Evolutionary conservation across 169 alveolate species (phyloP).

Genomic region (Plasmodium blacklocki): DNA sequence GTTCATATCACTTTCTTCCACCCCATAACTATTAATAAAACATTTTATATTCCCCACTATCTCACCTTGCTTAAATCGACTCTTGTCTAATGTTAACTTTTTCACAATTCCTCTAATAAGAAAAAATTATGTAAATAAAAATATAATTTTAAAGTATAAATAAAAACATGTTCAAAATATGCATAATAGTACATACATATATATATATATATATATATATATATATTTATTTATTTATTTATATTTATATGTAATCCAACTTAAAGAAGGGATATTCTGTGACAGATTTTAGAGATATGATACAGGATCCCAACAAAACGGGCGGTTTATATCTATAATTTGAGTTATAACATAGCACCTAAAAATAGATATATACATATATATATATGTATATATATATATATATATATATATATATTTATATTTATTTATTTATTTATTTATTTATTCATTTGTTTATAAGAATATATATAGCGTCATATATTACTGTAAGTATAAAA

Average conservation of each 20-base stretch:
- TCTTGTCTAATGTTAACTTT: slow-evolving; percentile 82
- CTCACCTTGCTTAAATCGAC: slow-evolving; percentile 84
- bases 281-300: slow-evolving; percentile 69
- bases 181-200: slow-evolving; percentile 3
- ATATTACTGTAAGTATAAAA: slow-evolving; percentile 80
- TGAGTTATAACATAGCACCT: slow-evolving; percentile 61
- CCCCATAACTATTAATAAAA: slow-evolving; percentile 80
- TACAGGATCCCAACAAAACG: slow-evolving; percentile 71
- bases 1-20: slow-evolving; percentile 74
- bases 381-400: slow-evolving; percentile 73
- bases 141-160: neutral
- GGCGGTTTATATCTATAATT: slow-evolving; percentile 73
- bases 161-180: slow-evolving; percentile 1
- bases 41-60: slow-evolving; percentile 86
- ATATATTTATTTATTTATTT: no score
- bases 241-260: slow-evolving; percentile 19
- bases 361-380: slow-evolving; percentile 4
- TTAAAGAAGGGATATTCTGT: slow-evolving; percentile 71
- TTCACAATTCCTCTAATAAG: slow-evolving; percentile 72
- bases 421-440: no score
- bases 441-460: no score
- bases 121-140: slow-evolving; percentile 1
- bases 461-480: neutral
- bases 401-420: no score
- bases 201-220: slow-evolving; percentile 18